Base-by-base conservation (phyloP, 1,139 yeast species). In the Geotrichum macrosporum region DNA sequence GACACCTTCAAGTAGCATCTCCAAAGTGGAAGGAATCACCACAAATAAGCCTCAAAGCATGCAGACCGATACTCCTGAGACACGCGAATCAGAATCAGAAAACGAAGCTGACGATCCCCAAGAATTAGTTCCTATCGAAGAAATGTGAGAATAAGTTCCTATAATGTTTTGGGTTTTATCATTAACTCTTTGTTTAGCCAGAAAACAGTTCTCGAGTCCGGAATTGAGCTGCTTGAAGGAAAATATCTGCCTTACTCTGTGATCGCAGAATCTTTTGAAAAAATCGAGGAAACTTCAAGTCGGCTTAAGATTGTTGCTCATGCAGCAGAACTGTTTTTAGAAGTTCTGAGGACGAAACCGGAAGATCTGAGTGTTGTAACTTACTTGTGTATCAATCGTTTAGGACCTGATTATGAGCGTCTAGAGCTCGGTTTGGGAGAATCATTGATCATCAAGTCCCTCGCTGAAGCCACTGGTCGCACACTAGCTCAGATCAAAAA, bases 381-480 rank as follows among this genome's bases (percentile, higher is more conserved):
- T 1, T 92, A 89, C 58, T 72, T 92, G 15, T 85, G 84, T 65
- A 88, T 89, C 60, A 89, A 89, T 62, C 71, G 94, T 48, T 71
- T 92, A 13, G 96, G 97, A 0, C 98, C 98, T 0, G 98, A 92
- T 62, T 92, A 92, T 62, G 96, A 87, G 59, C 96, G 94, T 34
- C 70, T 89, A 52, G 98, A 92, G 60, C 69, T 92, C 31, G 97
- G 98, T 0, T 73, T 92, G 2, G 99, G 98, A 12, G 98, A 92
- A 63, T 80, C 94, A 0, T 64, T 92, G 15, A 70, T 92, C 34
- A 79, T 88, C 60, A 92, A 89, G 61, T 94, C 98, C 0, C 79
- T 92, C 37, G 80, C 89, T 38, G 96, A 86, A 60, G 80, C 95
- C 46, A 89, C 95, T 16, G 98, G 98, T 1, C 73, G 95, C 50